Evolutionary conservation across 371 early-diverging fungal species (phyloP), one percentile per base, ranked within the genome.

Genomic region (Dichotomocladium elegans): DNA sequence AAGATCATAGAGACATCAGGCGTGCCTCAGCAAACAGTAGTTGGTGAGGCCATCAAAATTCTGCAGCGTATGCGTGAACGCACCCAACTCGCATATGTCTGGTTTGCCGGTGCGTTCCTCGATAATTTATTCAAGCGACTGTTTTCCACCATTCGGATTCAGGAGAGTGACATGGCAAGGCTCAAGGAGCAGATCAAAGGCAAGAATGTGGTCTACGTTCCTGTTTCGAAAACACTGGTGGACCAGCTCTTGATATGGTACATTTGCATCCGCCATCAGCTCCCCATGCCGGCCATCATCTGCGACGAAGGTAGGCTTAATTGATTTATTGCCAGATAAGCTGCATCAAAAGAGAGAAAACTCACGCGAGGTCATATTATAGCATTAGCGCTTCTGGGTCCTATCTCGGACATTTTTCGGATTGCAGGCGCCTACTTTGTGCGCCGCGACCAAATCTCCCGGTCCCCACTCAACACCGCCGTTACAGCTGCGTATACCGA

Each of bases 191-290:
- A 71, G 31, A 69, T 71, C 8, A 43, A 62, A 47, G 70, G 58
- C 40, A 77, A 77, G 40, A 68, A 68, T 31, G 72, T 77, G 0
- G 72, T 77, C 2, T 77, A 77, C 51, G 70, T 77, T 3, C 78
- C 78, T 22, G 74, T 68, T 0, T 77, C 72, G 0, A 77, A 74
- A 30, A 72, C 78, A 1, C 50, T 77, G 2, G 31, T 74, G 27
- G 78, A 77, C 48, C 72, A 69, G 12, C 47, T 77, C 0, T 22
- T 77, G n/a, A 50, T 74, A 3, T 77, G 78, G 78, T 77, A 77
- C 22, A 60, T 74, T 11, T 71, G 69, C 42, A 42, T 77, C 10
- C 67, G 74, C 3, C 72, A 74, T 26, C 60, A 68, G 35, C 35
- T 77, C 14, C 78, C 78, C 3, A 60, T 77, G 14, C 78, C 78